A percentile compares a stretch with the other conserved stretches of the same genome.
These are phyloP conservation scores for Krasilnikovozyma curviuscula DNA, from an alignment of 768 basidiomycete genomes.

Conservation along the genomic window DNA sequence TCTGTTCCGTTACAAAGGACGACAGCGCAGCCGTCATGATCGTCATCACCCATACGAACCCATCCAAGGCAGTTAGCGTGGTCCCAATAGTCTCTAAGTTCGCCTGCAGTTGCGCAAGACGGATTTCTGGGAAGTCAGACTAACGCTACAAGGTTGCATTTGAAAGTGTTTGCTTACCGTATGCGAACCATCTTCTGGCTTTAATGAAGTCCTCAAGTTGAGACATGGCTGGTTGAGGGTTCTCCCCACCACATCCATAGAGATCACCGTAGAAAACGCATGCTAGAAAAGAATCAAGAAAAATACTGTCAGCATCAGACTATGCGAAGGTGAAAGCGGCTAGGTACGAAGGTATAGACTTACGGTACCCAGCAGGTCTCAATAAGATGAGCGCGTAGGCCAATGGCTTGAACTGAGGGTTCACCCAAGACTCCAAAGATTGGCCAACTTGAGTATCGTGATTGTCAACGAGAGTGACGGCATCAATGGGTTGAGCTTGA, in stretches of 20 bases:
- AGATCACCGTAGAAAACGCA: constrained; percentile 28
- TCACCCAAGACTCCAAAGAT: constrained; percentile 29
- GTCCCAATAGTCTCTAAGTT: constrained; percentile 27
- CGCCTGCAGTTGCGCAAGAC: not conserved
- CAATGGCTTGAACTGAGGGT: constrained; percentile 3
- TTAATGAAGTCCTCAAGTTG: constrained; percentile 28
- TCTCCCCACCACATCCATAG: constrained; percentile 28
- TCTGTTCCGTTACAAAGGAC: constrained; percentile 20
- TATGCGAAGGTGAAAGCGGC: not conserved
- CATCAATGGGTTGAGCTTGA: constrained; percentile 48
- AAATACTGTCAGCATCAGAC: not conserved
- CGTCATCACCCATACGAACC: constrained; percentile 28
- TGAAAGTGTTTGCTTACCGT: constrained; percentile 21
- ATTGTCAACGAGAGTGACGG: constrained; percentile 35
- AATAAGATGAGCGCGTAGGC: constrained; percentile 27
- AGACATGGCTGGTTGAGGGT: constrained; percentile 25
- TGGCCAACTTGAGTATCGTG: constrained; percentile 19
- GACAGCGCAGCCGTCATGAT: constrained; percentile 27
- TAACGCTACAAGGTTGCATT: not conserved
- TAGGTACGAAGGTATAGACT: constrained; percentile 10
- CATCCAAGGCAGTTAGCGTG: constrained; percentile 26
- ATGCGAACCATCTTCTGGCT: constrained; percentile 20
- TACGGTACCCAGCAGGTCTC: constrained; percentile 29
- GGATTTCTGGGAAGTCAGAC: not conserved
- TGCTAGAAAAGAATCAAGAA: not conserved